Conservation (phyloP, 305 asterid species). For the Fraxinus baroniana region DNA sequence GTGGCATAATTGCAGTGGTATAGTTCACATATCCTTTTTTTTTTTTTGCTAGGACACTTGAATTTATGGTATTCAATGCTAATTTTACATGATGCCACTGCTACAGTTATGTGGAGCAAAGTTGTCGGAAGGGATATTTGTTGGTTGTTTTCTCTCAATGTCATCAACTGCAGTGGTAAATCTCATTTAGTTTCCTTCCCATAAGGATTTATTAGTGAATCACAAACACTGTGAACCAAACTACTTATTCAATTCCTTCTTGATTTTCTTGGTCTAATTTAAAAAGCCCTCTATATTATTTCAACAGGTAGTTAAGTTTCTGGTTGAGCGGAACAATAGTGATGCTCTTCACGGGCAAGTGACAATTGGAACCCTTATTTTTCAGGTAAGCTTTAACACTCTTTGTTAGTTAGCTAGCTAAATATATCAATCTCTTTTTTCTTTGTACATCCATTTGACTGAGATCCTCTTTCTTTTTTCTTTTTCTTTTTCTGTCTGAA, state of each 20-base stretch:
- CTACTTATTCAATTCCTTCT: neutral
- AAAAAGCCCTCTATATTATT: slow-evolving; percentile 8
- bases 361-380: slow-evolving; percentile 91
- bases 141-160: slow-evolving; percentile 95
- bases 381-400: slow-evolving; percentile 58
- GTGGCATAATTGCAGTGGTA: slow-evolving; percentile 81
- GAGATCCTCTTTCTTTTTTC: neutral
- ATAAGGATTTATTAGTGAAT: slow-evolving; percentile 10
- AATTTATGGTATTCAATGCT: slow-evolving; percentile 19
- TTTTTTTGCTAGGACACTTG: slow-evolving; percentile 6
- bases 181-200: slow-evolving; percentile 18
- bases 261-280: slow-evolving; percentile 20
- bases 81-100: slow-evolving; percentile 22
- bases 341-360: slow-evolving; percentile 92
- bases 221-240: slow-evolving; percentile 5
- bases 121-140: slow-evolving; percentile 88
- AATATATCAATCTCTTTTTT: slow-evolving; percentile 13
- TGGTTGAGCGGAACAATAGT: slow-evolving; percentile 72
- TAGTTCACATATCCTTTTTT: slow-evolving; percentile 15
- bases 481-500: neutral
- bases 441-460: slow-evolving; percentile 10
- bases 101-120: slow-evolving; percentile 88
- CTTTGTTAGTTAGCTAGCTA: slow-evolving; percentile 9
- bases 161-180: slow-evolving; percentile 94
- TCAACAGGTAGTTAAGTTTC: slow-evolving; percentile 80